These are phyloP conservation scores for Backusella tuberculispora DNA, from an alignment of 192 early-diverging fungal genomes.

Conservation along the genomic window DNA sequence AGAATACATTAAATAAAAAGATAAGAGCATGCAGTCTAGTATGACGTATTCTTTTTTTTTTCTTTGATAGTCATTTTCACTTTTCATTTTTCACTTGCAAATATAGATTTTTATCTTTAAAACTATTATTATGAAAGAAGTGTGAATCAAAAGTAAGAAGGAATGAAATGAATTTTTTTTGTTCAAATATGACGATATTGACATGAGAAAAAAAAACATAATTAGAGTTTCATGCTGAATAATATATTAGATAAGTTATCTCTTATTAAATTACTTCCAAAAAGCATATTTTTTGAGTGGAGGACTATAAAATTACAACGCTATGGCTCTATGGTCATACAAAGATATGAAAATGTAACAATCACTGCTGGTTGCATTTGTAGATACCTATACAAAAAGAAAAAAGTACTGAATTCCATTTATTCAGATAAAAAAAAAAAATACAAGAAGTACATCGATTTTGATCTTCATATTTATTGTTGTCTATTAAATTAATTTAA, in stretches of 20 bases:
- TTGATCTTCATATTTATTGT: background rate
- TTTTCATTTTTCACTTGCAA: no score
- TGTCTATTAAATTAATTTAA: slow-evolving; percentile 2
- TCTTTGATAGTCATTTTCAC: no score
- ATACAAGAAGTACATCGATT: background rate
- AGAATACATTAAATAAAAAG: no score
- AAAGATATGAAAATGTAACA: slow-evolving; percentile 7
- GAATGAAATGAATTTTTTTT: no score
- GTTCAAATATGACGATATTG: background rate
- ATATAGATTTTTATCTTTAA: no score
- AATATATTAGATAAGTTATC: slow-evolving; percentile 7
- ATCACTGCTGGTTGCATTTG: background rate
- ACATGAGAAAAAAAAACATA: background rate
- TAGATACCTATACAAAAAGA: background rate
- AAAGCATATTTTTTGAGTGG: background rate
- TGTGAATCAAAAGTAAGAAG: no score
- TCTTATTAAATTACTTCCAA: slow-evolving; percentile 3
- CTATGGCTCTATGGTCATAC: background rate
- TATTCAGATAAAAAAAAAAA: background rate
- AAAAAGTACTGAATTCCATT: slow-evolving; percentile 1
- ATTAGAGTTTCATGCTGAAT: slow-evolving; percentile 5
- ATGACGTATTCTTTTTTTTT: no score
- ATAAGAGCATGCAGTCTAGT: no score
- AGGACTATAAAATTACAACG: slow-evolving; percentile 3
- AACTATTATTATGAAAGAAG: no score